Evolutionary conservation across 2,329 filamentous ascomycete species (phyloP).

Genomic region (Penicillium oxalicum): DNA sequence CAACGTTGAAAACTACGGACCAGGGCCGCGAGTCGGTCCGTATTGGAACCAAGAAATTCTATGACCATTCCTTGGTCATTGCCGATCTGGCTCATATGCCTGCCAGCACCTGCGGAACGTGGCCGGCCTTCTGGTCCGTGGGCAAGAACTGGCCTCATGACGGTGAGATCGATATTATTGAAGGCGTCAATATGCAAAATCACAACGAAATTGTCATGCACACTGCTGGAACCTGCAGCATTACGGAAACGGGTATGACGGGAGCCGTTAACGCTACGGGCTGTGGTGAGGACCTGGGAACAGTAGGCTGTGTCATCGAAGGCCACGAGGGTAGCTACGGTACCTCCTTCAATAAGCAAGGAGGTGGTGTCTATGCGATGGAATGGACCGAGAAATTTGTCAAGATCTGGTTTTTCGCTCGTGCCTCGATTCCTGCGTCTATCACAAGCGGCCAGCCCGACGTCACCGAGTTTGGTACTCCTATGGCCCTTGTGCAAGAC

Average conservation of each 20-base stretch:
- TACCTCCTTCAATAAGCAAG: conserved; percentile 46
- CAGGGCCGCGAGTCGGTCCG: conserved; percentile 42
- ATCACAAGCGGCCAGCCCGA: conserved; percentile 41
- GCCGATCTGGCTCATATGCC: conserved; percentile 47
- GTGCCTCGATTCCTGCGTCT: conserved; percentile 41
- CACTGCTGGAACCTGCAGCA: conserved; percentile 41
- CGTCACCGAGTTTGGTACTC: conserved; percentile 42
- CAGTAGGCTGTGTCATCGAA: conserved; percentile 38
- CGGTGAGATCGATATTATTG: conserved; percentile 50
- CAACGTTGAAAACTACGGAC: conserved; percentile 30
- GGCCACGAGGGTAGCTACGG: conserved; percentile 45
- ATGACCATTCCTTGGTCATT: conserved; percentile 43
- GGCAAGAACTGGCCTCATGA: conserved; percentile 38
- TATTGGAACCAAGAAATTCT: conserved; percentile 41
- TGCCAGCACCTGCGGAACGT: conserved; percentile 44
- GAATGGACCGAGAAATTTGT: conserved; percentile 44
- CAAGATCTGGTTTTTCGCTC: conserved; percentile 49
- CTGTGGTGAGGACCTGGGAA: conserved; percentile 41
- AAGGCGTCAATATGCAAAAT: conserved; percentile 45
- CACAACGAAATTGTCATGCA: conserved; percentile 46
- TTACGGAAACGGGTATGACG: conserved; percentile 43
- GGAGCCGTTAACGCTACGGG: conserved; percentile 45
- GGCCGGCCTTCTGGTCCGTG: conserved; percentile 47
- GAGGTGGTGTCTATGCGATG: conserved; percentile 47
- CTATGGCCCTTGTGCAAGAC: conserved; percentile 42